These are phyloP conservation scores for Leucocoprinus sp. DNA, from an alignment of 768 basidiomycete genomes.

Conservation along the genomic window DNA sequence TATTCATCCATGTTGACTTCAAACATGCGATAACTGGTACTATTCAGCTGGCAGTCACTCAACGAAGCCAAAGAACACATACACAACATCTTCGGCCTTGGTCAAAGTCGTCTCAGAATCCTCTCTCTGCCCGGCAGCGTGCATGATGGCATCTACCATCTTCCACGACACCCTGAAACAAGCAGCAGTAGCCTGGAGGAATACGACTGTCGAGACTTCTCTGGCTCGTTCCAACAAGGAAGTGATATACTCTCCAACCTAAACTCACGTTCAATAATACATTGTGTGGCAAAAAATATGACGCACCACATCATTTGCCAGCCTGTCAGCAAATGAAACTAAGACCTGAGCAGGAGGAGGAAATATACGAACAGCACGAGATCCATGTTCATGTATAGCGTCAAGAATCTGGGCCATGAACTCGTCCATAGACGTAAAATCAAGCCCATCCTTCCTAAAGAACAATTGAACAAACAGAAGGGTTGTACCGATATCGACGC, in stretches of 20 bases:
- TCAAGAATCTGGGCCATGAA: slow-evolving; percentile 70
- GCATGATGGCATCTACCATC: slow-evolving; percentile 69
- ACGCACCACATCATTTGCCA: slow-evolving; percentile 79
- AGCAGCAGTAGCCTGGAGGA: slow-evolving; percentile 81
- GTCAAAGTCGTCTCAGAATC: slow-evolving; percentile 36
- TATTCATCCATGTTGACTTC: slow-evolving; percentile 97
- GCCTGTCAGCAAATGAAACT: slow-evolving; percentile 71
- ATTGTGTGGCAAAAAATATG: neutral
- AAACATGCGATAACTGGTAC: slow-evolving; percentile 81
- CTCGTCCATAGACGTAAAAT: slow-evolving; percentile 90
- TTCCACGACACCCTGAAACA: slow-evolving; percentile 84
- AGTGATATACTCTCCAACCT: slow-evolving; percentile 85
- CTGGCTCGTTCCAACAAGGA: slow-evolving; percentile 72
- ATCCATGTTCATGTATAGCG: slow-evolving; percentile 66
- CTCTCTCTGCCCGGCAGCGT: slow-evolving; percentile 37
- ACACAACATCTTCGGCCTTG: slow-evolving; percentile 81
- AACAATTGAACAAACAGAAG: slow-evolving; percentile 1
- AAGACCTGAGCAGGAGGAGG: slow-evolving; percentile 74
- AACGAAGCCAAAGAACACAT: slow-evolving; percentile 20
- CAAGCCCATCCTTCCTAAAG: slow-evolving; percentile 44
- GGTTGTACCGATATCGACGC: slow-evolving; percentile 20
- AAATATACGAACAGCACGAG: slow-evolving; percentile 79
- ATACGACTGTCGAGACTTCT: slow-evolving; percentile 60
- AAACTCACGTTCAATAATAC: neutral
- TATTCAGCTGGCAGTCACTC: slow-evolving; percentile 9